Evolutionary conservation across 148 eudicot genomes (phyloP).

Genomic region (Heliosperma pusillum): DNA sequence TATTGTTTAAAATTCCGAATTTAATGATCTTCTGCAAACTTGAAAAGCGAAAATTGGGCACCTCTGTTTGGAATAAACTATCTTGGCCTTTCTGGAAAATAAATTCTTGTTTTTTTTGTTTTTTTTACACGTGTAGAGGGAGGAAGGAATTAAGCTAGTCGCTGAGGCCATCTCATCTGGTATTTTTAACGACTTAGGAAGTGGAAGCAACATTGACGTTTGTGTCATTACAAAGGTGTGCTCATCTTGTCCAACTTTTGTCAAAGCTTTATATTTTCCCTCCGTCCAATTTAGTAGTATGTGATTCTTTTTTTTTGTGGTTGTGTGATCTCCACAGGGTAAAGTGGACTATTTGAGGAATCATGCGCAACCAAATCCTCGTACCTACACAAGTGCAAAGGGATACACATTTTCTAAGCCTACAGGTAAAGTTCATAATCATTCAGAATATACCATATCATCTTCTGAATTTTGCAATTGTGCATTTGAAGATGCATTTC

Average conservation of each 20-base stretch:
- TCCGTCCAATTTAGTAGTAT: neutral
- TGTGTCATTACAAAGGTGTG: constrained; percentile 87
- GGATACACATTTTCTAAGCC: constrained; percentile 82
- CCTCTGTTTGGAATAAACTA: neutral
- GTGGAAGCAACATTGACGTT: constrained; percentile 93
- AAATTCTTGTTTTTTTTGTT: neutral
- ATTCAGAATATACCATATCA: neutral
- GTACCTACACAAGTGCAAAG: constrained; percentile 65
- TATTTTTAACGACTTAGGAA: constrained; percentile 89
- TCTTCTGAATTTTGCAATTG: neutral
- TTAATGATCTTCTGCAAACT: no score
- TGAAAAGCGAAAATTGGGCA: neutral
- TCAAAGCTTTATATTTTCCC: neutral
- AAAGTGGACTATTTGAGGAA: constrained; percentile 79
- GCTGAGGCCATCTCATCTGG: constrained; percentile 82
- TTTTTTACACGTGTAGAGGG: constrained; percentile 49
- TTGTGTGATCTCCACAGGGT: constrained; percentile 48
- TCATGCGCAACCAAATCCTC: constrained; percentile 71
- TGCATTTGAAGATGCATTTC: neutral
- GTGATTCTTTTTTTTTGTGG: neutral
- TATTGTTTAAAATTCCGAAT: neutral
- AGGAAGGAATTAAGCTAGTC: constrained; percentile 79
- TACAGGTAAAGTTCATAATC: constrained; percentile 47
- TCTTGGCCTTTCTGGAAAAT: neutral
- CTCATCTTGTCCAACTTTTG: neutral